These are phyloP conservation scores for Galerina marginata DNA, from an alignment of 768 basidiomycete genomes.

Conservation along the genomic window DNA sequence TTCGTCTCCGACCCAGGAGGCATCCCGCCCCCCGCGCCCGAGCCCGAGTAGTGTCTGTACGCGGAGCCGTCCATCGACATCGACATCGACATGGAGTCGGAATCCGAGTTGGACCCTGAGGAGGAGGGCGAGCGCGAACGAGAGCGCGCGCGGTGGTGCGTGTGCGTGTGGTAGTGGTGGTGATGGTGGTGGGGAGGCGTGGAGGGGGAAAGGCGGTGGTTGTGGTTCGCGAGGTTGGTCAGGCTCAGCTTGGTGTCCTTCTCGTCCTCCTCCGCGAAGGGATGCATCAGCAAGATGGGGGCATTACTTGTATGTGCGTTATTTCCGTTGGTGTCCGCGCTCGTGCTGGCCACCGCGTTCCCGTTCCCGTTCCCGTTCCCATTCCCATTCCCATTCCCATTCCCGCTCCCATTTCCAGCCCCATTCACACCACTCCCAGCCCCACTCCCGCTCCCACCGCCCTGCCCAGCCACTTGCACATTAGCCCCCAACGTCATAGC, in stretches of 20 bases:
- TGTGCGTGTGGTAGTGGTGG: neutral
- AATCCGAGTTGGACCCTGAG: neutral
- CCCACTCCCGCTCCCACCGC: neutral
- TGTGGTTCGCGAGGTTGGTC: too few species aligned
- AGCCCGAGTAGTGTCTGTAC: neutral
- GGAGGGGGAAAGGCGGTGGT: too few species aligned
- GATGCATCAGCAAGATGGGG: too few species aligned
- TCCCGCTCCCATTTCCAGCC: neutral
- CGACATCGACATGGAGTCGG: neutral
- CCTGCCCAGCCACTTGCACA: neutral
- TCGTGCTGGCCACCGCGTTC: neutral
- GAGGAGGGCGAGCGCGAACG: neutral
- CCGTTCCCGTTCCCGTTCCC: neutral
- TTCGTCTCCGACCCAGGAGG: slow-evolving; percentile 14
- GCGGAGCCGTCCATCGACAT: neutral
- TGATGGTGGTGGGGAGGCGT: neutral
- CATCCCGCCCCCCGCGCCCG: neutral
- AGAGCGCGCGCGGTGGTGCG: neutral
- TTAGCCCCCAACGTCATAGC: neutral
- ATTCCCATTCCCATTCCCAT: neutral
- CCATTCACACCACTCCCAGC: neutral
- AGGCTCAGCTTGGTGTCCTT: too few species aligned
- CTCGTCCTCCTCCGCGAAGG: neutral
- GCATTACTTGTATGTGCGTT: neutral
- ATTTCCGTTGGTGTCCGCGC: neutral